phyloP scores from a whole-genome alignment of 805 yeast species.

The Suhomyces vadensis region DNA sequence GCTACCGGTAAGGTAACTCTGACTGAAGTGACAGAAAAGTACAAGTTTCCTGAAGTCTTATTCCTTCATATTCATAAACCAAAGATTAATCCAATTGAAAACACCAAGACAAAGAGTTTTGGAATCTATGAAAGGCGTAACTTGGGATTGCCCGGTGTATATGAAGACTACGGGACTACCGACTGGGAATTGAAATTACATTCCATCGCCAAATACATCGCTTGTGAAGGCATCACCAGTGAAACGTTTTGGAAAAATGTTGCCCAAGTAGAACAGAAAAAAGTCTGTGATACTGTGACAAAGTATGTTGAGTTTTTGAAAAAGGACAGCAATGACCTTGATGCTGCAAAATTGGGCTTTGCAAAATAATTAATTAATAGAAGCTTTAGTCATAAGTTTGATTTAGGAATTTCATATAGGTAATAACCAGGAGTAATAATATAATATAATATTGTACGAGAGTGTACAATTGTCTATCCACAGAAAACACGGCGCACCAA shows the following conservation, averaged over 20 bases:
- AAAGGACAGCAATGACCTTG: constrained; percentile 18
- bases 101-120: constrained; percentile 12
- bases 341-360: constrained; percentile 10
- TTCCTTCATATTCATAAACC: constrained; percentile 27
- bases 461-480: background rate
- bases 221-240: constrained; percentile 23
- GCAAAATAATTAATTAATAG: background rate
- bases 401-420: background rate
- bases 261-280: constrained; percentile 13
- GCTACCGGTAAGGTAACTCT: constrained; percentile 3
- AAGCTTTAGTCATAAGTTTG: background rate
- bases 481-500: no score
- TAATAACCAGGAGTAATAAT: background rate
- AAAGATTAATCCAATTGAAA: constrained; percentile 19
- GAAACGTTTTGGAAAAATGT: constrained; percentile 21
- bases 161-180: constrained; percentile 17
- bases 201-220: constrained; percentile 25
- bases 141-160: constrained; percentile 19
- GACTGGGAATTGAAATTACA: constrained; percentile 29
- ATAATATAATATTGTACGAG: background rate
- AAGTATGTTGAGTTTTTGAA: constrained; percentile 25
- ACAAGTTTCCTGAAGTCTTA: constrained; percentile 16
- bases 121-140: constrained; percentile 19
- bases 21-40: constrained; percentile 5
- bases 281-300: constrained; percentile 22